These are phyloP conservation scores for Stylosanthes scabra DNA, from an alignment of 331 rosid species.

Conservation along the genomic window DNA sequence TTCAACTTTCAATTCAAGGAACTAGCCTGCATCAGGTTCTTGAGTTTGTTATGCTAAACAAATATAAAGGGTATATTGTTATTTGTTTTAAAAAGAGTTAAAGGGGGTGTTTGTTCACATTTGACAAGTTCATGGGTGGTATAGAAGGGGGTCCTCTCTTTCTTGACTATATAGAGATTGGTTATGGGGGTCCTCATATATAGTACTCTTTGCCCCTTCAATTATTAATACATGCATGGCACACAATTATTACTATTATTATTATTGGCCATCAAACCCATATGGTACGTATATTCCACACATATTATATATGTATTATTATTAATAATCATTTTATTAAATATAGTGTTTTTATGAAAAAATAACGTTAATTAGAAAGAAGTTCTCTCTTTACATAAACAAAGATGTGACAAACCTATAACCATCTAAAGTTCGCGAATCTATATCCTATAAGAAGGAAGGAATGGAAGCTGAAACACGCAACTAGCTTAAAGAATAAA, in stretches of 20 bases:
- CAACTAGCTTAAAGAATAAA: too few species aligned
- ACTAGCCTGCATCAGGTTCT: background rate
- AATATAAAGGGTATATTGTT: background rate
- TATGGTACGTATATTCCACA: background rate
- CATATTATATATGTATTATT: too few species aligned
- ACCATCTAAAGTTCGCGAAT: background rate
- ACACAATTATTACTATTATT: slow-evolving; percentile 41
- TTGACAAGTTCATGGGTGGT: slow-evolving; percentile 4
- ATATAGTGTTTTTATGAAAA: background rate
- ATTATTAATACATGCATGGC: slow-evolving; percentile 42
- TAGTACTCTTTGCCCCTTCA: slow-evolving; percentile 39
- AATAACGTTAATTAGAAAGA: background rate
- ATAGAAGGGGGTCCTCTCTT: slow-evolving; percentile 30
- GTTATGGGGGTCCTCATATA: slow-evolving; percentile 32
- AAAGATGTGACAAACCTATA: slow-evolving; percentile 1
- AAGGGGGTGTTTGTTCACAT: background rate
- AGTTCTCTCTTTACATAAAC: background rate
- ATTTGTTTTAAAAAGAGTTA: background rate
- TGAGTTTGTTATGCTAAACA: background rate
- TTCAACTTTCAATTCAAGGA: slow-evolving; percentile 24
- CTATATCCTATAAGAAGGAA: background rate
- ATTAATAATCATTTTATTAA: too few species aligned
- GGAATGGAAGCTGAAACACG: slow-evolving; percentile 9
- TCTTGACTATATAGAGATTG: slow-evolving; percentile 16
- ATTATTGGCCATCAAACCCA: slow-evolving; percentile 36